phyloP scores from a whole-genome alignment of 352 stramenopile species.

The Phytophthora tubulina region DNA sequence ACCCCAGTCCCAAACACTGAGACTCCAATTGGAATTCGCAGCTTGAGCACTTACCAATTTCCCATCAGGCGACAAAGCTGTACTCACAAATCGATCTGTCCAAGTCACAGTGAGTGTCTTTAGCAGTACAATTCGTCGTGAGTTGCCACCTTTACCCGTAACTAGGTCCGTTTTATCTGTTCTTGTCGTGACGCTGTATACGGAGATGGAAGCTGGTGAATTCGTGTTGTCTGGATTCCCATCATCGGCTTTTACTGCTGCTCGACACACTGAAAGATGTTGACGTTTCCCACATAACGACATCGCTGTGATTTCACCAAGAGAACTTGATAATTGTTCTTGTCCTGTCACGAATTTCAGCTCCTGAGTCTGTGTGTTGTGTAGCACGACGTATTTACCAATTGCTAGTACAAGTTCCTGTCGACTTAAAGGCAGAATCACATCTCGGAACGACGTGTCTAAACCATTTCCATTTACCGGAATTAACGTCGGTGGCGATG shows the following conservation, averaged over 20 bases:
- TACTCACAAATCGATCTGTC: conserved; percentile 62
- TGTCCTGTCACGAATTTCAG: conserved; percentile 58
- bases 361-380: conserved; percentile 74
- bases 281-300: conserved; percentile 66
- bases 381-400: conserved; percentile 73
- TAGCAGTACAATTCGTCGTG: conserved; percentile 38
- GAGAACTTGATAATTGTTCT: conserved; percentile 8
- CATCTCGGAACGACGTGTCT: conserved; percentile 59
- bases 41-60: conserved; percentile 74
- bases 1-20: conserved; percentile 85
- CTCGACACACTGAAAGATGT: conserved; percentile 65
- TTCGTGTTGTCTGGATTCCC: conserved; percentile 3
- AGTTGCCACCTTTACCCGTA: conserved; percentile 9
- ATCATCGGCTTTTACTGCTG: conserved; percentile 41
- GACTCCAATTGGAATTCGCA: conserved; percentile 61
- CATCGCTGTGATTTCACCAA: conserved; percentile 79
- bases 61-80: conserved; percentile 72
- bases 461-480: conserved; percentile 66
- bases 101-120: conserved; percentile 61
- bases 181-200: conserved; percentile 42
- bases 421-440: conserved; percentile 62
- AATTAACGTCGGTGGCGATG: conserved; percentile 31
- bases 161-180: conserved; percentile 1
- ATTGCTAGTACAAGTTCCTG: conserved; percentile 71
- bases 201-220: conserved; percentile 42